Base-by-base conservation (phyloP, 169 alveolate genomes). In the Plasmodium gonderi region DNA sequence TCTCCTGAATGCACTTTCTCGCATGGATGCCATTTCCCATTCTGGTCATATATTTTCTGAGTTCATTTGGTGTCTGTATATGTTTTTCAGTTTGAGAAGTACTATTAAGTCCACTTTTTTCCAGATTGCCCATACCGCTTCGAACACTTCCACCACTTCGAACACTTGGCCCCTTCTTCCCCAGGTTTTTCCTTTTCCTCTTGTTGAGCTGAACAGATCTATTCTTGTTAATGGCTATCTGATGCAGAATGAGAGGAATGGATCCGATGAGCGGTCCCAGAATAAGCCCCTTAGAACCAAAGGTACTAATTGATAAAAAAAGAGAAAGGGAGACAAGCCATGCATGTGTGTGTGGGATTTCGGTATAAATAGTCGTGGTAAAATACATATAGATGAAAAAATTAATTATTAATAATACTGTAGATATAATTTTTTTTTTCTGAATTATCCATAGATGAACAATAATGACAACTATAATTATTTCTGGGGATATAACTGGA, bases 251-350 rank as follows among this genome's bases (percentile, higher is more conserved):
- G 31, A 85, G 45, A 3, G 92, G 92, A 44, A 90, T 79, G 47
- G 90, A 69, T n/a, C 91, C 85, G 54, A 74, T 72, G 11, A 79
- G 83, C 17, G 83, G 92, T 2, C 96, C 96, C 29, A 94, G 36
- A 68, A 94, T 91, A 17, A 94, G 67, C 9, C 96, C 96, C 75
- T 94, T 94, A 23, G 92, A 76, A 26, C 96, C 96, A 51, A 94
- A 79, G 5, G 95, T 91, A 14, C 92, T 89, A 12, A 94, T 90
- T 20, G 95, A 91, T n/a, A 94, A 78, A 51, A 92, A 87, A 3
- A 91, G 90, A 20, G 96, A 94, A 12, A 94, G 67, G 14, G 95
- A 94, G n/a, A 94, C 96, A 3, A 94, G 67, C 96, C 96, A 94
- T 7, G 96, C 95, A 82, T 87, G 94, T 67, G 94, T 76, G 68